phyloP scores from a whole-genome alignment of 305 asterid genomes.

The Fraxinus platypoda region DNA sequence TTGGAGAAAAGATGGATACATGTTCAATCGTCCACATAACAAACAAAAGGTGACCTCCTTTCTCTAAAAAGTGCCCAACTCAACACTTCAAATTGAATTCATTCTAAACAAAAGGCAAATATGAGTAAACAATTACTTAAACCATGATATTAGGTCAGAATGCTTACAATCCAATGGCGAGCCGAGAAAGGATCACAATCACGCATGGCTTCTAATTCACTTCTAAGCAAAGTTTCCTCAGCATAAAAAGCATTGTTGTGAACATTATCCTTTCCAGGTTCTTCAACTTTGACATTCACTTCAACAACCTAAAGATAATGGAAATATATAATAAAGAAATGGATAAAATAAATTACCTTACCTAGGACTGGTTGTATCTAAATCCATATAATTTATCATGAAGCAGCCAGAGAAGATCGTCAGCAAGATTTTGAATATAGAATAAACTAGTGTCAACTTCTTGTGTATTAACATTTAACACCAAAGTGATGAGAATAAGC shows the following conservation, averaged over 20 bases:
- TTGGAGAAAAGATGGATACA: background rate
- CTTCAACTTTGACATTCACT: slow-evolving; percentile 84
- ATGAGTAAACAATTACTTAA: background rate
- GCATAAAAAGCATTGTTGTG: slow-evolving; percentile 94
- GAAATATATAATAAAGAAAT: slow-evolving; percentile 22
- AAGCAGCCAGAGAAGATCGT: background rate
- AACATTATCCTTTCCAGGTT: slow-evolving; percentile 78
- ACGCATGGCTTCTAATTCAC: slow-evolving; percentile 89
- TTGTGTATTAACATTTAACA: background rate
- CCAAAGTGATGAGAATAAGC: background rate
- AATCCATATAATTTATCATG: slow-evolving; percentile 15
- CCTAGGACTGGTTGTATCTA: slow-evolving; percentile 5
- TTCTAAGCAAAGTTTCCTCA: slow-evolving; percentile 79
- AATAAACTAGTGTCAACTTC: background rate
- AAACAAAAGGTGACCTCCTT: background rate
- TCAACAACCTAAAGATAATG: slow-evolving; percentile 71
- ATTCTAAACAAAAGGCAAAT: background rate
- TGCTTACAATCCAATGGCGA: slow-evolving; percentile 95
- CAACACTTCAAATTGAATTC: background rate
- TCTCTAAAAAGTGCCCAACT: background rate
- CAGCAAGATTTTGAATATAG: background rate
- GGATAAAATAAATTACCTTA: slow-evolving; percentile 8
- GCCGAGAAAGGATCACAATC: slow-evolving; percentile 86
- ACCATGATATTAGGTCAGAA: slow-evolving; percentile 14
- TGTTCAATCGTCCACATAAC: background rate